Conservation (phyloP, 2,329 filamentous ascomycete genomes). For the Didymella pinodella region DNA sequence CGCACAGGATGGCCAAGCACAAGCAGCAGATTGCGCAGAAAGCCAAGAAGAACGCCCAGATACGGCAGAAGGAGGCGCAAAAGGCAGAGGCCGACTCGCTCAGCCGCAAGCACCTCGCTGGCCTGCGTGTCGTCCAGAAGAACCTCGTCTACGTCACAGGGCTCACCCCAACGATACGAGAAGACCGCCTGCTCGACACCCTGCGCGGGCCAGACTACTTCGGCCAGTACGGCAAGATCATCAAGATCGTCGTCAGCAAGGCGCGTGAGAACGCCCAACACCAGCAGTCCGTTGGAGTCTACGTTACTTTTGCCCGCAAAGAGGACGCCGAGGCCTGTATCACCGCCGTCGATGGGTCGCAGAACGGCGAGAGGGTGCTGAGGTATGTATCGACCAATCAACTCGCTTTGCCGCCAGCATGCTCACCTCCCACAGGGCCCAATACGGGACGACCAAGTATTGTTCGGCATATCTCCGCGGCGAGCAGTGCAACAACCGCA, state of each 20-base stretch:
- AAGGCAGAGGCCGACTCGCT: constrained; percentile 96
- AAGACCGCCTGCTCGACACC: constrained; percentile 90
- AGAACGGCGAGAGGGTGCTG: constrained; percentile 85
- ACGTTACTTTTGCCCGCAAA: constrained; percentile 96
- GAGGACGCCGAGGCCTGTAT: constrained; percentile 92
- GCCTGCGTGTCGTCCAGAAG: constrained; percentile 95
- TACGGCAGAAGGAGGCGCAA: constrained; percentile 91
- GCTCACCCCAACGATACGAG: constrained; percentile 86
- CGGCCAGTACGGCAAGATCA: constrained; percentile 96
- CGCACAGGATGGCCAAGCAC: constrained; percentile 72
- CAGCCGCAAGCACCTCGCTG: constrained; percentile 93
- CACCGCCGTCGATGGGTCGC: constrained; percentile 86
- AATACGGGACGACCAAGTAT: constrained; percentile 95
- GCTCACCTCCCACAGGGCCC: constrained; percentile 59
- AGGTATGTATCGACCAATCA: constrained; percentile 61
- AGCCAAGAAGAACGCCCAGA: constrained; percentile 90
- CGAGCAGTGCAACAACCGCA: constrained; percentile 92
- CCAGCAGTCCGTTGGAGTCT: constrained; percentile 91
- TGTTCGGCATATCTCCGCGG: constrained; percentile 96
- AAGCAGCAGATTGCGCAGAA: constrained; percentile 78
- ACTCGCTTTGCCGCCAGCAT: constrained; percentile 9
- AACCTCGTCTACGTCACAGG: constrained; percentile 98
- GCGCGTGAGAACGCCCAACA: constrained; percentile 75
- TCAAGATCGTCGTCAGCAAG: constrained; percentile 99
- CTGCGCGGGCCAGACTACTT: constrained; percentile 93